Percentiles rank a stretch among this genome's conserved stretches.
Evolutionary conservation across 768 basidiomycete genomes (phyloP).

Genomic region (Mycena rosella): DNA sequence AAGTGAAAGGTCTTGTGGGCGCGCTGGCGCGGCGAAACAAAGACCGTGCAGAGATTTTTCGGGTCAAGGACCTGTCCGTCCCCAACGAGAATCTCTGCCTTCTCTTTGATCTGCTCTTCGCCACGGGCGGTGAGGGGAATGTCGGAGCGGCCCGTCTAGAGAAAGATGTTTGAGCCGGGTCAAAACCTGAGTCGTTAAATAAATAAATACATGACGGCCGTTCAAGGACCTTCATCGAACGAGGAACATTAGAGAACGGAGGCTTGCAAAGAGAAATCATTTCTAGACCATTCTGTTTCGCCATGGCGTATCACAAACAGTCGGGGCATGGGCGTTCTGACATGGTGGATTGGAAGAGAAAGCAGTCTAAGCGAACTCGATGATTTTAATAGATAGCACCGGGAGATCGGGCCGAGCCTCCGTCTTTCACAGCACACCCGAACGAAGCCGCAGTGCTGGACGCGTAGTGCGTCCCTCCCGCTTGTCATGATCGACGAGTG

Average conservation of each 20-base stretch:
- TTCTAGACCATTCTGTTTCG: constrained; percentile 95
- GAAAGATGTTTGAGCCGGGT: background rate
- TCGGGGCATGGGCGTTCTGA: constrained; percentile 69
- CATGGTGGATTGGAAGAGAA: constrained; percentile 12
- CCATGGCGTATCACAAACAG: constrained; percentile 85
- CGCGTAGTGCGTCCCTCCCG: background rate
- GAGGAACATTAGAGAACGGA: no score
- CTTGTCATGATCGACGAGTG: constrained; percentile 78
- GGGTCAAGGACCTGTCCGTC: constrained; percentile 84
- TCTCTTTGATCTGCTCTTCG: constrained; percentile 72
- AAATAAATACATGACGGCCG: constrained; percentile 56
- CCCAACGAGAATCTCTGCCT: constrained; percentile 76
- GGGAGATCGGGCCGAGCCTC: background rate
- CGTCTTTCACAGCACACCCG: constrained; percentile 5
- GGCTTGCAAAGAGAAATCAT: no score
- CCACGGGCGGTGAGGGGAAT: constrained; percentile 89
- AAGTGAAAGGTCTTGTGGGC: constrained; percentile 90
- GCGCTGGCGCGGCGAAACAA: constrained; percentile 90
- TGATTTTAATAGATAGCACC: background rate
- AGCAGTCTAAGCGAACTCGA: background rate
- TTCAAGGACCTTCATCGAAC: no score
- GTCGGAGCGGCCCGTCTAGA: constrained; percentile 89
- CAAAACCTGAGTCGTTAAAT: constrained; percentile 9
- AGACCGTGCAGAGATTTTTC: constrained; percentile 76
- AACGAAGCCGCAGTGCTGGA: background rate